Evolutionary conservation across 345 rosid species (phyloP), one percentile per base, ranked within the genome.

Genomic region (Jatropha curcas): DNA sequence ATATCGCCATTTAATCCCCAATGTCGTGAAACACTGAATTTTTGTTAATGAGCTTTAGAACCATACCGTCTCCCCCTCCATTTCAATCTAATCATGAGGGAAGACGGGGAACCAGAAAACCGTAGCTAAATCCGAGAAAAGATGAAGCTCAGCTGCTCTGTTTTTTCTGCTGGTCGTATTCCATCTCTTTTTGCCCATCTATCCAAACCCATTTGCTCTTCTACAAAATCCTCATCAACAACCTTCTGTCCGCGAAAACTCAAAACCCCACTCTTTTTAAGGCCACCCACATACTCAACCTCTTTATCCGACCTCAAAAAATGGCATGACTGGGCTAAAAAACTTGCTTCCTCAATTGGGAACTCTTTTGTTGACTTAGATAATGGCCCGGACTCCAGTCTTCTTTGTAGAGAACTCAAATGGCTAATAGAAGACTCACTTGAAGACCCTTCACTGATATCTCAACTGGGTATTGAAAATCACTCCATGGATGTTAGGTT

Each of bases 291-390:
- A 7, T 71, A 77, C 84, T 65, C 82, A 31, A 64, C 85, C 56
- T 64, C 94, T 43, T 37, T 83, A 10, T 83, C 85, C 24, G 90
- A 89, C 37, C 74, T 92, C 66, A 77, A 74, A 51, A 83, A 84
- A 85, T 92, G 98, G 97, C 88, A 88, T 51, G 63, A 72, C 5
- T 95, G 99, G 97, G 98, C 97, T 48, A 82, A 85, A 75, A 65
- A 67, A 43, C 81, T 87, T 9, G 85, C 94, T 34, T 74, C 86
- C 65, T 86, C 93, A 2, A 82, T 90, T 16, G 91, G 95, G 7
- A 73, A 80, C 19, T 76, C 95, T 12, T 85, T 87, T 66, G 67
- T 34, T 11, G 62, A 80, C 58, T 73, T 75, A 1, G 94, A 90
- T 65, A 84, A 88, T 16, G 89, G 86, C 52, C 89, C 95, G 1